phyloP scores from a whole-genome alignment of 1,139 yeast species.

The Geotrichum reessii region DNA sequence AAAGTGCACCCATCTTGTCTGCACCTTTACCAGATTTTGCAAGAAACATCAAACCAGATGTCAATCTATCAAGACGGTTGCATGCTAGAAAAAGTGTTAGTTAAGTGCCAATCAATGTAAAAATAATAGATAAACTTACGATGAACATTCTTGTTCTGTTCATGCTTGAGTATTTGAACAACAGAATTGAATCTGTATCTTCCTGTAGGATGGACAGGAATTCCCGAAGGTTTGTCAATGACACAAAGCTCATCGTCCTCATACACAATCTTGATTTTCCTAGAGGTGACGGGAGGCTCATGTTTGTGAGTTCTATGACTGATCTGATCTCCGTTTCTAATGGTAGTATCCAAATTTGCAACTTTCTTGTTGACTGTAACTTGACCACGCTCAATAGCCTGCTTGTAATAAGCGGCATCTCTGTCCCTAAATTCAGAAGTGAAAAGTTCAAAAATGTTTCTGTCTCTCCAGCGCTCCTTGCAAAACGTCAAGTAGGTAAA shows the following conservation, averaged over 20 bases:
- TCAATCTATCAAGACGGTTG: constrained; percentile 81
- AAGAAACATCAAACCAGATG: constrained; percentile 91
- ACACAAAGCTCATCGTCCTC: constrained; percentile 78
- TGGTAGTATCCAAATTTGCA: constrained; percentile 59
- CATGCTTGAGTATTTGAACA: constrained; percentile 72
- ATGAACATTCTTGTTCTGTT: constrained; percentile 58
- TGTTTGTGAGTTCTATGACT: constrained; percentile 81
- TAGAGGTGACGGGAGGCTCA: constrained; percentile 81
- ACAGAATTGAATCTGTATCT: constrained; percentile 81
- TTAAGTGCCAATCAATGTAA: not conserved
- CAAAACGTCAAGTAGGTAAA: constrained; percentile 89
- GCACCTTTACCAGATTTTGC: constrained; percentile 83
- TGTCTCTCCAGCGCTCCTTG: constrained; percentile 78
- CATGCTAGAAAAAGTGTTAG: constrained; percentile 45
- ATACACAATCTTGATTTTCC: constrained; percentile 63
- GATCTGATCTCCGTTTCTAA: constrained; percentile 79
- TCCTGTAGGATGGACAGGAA: constrained; percentile 97
- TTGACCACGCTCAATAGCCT: constrained; percentile 64
- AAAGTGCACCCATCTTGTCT: constrained; percentile 64
- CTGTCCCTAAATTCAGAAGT: constrained; percentile 79
- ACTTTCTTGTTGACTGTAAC: constrained; percentile 65
- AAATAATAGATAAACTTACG: constrained; percentile 35
- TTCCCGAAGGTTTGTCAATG: constrained; percentile 90
- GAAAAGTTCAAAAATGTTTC: constrained; percentile 72
- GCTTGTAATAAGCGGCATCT: constrained; percentile 58